Evolutionary conservation across 2,329 filamentous ascomycete genomes (phyloP), one percentile per base, ranked within the genome.

Genomic region (Hypoxylon sp.): DNA sequence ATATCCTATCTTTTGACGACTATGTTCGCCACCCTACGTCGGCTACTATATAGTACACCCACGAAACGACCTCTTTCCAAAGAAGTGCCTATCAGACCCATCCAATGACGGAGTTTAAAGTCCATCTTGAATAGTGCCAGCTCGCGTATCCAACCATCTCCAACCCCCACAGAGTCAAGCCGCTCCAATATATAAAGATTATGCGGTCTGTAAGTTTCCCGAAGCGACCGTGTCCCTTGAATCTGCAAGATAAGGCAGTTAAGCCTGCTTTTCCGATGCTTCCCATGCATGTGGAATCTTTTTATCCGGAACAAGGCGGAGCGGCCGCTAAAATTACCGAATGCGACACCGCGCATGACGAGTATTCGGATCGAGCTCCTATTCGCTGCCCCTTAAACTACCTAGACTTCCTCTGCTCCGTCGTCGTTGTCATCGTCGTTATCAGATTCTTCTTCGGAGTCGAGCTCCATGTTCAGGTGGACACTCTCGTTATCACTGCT

Each of bases 391-490:
- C 23, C 17, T 38, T 57, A 41, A 7, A 46, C 17, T 46, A 52
- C 43, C 32, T 60, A 46, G 11, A 46, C 23, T 36, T 62, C 43
- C 48, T 67, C 53, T 56, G 17, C 45, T 34, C 45, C 60, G 25
- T 65, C 60, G 19, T 58, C 63, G 2, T 72, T 63, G 30, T 69
- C 68, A n/a, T 67, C 69, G 2, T 83, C 84, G 0, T 85, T 84
- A 2, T 74, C 72, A 2, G 75, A 75, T 0, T 77, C 75, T 5
- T 68, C 69, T 6, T 75, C 72, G 11, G 70, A 72, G 45, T 89
- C 86, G 9, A 89, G 75, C 49, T 87, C 86, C 85, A 88, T 88
- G 60, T 88, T 86, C 62, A 89, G 78, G 76, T 88, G 85, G 11
- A 88, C 83, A 64, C 86, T 88, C 60, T 83, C 85, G 61, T 87